Evolutionary conservation across 495 filamentous ascomycete species (phyloP), one percentile per base, ranked within the genome.

Genomic region (Xylaria intraflava): DNA sequence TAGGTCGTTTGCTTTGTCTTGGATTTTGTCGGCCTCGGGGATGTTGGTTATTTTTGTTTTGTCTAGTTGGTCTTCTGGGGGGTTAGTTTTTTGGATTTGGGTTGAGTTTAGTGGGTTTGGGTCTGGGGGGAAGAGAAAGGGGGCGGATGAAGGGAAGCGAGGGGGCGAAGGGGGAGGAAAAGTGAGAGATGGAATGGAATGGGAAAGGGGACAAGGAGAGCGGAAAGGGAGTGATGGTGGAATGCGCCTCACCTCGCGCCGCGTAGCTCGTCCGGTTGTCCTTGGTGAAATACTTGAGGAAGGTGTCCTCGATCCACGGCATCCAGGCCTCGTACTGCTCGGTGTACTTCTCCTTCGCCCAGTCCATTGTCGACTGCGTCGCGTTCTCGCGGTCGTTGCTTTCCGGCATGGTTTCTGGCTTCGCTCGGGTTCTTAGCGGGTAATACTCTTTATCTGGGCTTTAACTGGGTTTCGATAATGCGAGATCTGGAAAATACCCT

Each of bases 221-320:
- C n/a, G n/a, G n/a, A n/a, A n/a, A n/a, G n/a, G n/a, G n/a, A n/a
- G n/a, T n/a, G n/a, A n/a, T n/a, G n/a, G n/a, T n/a, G n/a, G n/a
- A n/a, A n/a, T n/a, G n/a, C n/a, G n/a, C n/a, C n/a, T n/a, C 5
- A 85, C 83, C 78, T 60, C 79, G 83, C 0, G 82, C 74, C 1
- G 73, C 72, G 59, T 86, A 87, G 56, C 78, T 82, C 1, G 82
- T 74, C 68, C 87, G 86, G 69, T 88, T 89, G 58, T 89, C 84
- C 52, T 79, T 83, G 58, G 80, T 83, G 57, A 88, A 87, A 72
- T 79, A 87, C 31, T 69, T 72, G 16, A 89, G 74, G 61, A 85
- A 87, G 49, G 78, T 65, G 65, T 88, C 85, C 59, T 89, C 85
- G 31, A 87, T 73, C 83, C 85, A 89, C 5, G 85, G 84, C 68